Conservation (phyloP, 2,329 filamentous ascomycete genomes). For the Cryphonectria parasitica region DNA sequence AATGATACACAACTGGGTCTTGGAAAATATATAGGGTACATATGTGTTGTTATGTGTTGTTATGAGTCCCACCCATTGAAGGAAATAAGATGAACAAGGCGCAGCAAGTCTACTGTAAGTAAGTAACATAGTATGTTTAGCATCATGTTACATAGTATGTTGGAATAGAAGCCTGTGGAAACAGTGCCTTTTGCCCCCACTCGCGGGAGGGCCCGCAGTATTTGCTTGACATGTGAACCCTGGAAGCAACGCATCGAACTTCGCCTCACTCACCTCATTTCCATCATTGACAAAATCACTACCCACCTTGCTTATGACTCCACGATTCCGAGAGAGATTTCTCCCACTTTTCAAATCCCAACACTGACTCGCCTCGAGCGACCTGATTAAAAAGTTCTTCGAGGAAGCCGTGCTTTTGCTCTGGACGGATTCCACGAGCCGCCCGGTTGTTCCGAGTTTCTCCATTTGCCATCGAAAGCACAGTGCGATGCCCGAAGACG, state of each 20-base stretch:
- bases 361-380: neutral
- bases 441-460: neutral
- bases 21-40: too few species aligned
- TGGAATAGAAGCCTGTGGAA: neutral
- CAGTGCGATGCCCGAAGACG: slow-evolving; percentile 22
- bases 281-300: neutral
- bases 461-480: neutral
- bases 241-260: neutral
- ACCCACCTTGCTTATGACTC: too few species aligned
- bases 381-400: neutral
- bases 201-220: neutral
- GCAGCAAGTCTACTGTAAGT: neutral
- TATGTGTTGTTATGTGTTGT: too few species aligned
- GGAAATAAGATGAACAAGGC: neutral
- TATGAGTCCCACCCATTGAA: neutral
- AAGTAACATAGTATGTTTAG: too few species aligned
- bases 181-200: neutral
- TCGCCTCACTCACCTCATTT: neutral
- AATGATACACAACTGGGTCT: neutral
- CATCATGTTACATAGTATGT: neutral
- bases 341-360: neutral
- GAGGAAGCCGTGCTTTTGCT: neutral
- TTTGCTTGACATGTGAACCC: neutral
- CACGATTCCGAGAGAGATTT: neutral
- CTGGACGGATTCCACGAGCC: neutral